Base-by-base conservation (phyloP, 768 basidiomycete species). In the Leccinum sublutescens region DNA sequence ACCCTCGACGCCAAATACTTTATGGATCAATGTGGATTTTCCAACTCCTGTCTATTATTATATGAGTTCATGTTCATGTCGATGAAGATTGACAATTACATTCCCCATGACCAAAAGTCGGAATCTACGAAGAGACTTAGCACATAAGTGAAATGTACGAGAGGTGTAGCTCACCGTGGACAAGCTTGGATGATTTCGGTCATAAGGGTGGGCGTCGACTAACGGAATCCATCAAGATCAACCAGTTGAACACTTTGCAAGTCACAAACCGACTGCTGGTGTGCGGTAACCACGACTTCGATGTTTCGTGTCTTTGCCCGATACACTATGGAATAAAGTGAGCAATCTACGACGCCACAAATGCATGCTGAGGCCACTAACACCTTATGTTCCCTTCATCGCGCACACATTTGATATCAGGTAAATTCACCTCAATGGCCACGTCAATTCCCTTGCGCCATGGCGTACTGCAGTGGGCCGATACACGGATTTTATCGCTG, bases 21-120 rank as follows among this genome's bases (percentile, higher is more conserved):
- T 15, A 36, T 15, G 36, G 36, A 36, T 36, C 36, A 36, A 36
- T 7, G 36, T 36, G 36, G 64, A 55, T 58, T 62, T 64, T 14
- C 64, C 64, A 5, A 66, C 64, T 4, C 64, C 64, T 3, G 60
- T 50, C 64, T 64, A 50, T 23, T 2, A 15, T 15, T 40, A 29
- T 5, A 12, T 48, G 3, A 55, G 55, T 12, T 31, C 9, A 25
- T 54, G 17, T 34, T 11, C n/a, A 34, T 56, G 19, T 23, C 5
- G 5, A 8, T 40, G 8, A 25, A 40, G 25, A 45, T 9, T 10
- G 23, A 33, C 0, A 14, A 5, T 56, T 50, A 65, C 64, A 55
- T 65, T 65, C 2, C 64, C 64, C 6, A 65, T 66, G 1, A 65
- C 31, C 33, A 65, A 8, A 29, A 66, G 50, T 14, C 64, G 54